Base-by-base conservation (phyloP, 2,329 filamentous ascomycete genomes). In the Chlorencoelia australis region DNA sequence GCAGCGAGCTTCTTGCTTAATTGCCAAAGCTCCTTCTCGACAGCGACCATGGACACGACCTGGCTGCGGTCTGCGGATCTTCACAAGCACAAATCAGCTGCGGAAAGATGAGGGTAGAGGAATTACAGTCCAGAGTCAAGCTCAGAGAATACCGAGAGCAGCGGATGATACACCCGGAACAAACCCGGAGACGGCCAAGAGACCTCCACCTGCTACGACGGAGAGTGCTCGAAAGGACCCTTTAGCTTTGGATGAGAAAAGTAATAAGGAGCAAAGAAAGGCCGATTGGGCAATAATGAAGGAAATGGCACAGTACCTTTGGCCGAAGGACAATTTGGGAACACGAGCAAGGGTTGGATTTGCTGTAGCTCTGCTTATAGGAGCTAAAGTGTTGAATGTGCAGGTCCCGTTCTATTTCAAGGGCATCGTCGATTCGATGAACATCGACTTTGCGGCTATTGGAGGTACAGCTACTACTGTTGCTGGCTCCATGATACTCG, bases 351-450 rank as follows among this genome's bases (percentile, higher is more conserved):
- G 91, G 44, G 91, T 98, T 21, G 75, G 82, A 8, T 64, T 94
- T 31, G 87, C 89, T n/a, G 71, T 98, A 3, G 75, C 71, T 6
- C 64, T 98, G 44, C 70, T 98, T 24, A 64, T 98, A 15, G 85
- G 88, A 41, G 86, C 87, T 56, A 98, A 98, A 70, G 76, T 94
- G 32, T 68, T 98, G 54, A 98, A 96, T 59, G 91, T 98, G 11
- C 87, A 98, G 65, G 86, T 98, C 30, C 91, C 91, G 0, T 98
- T 98, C 58, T 98, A 95, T 68, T 98, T 98, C 68, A 96, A 96
- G 68, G 88, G 67, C 60, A 96, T 98, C 46, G 85, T 98, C 27
- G 93, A 98, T 60, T 79, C 85, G 14, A 94, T 98, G 86, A 98
- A 98, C 59, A 74, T 98, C 49, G 91, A 98, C 59, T 79, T 94